A percentile compares a stretch with the other conserved stretches of the same genome.
phyloP scores from a whole-genome alignment of 176 grass and related monocot genomes.

The Triticum turgidum region DNA sequence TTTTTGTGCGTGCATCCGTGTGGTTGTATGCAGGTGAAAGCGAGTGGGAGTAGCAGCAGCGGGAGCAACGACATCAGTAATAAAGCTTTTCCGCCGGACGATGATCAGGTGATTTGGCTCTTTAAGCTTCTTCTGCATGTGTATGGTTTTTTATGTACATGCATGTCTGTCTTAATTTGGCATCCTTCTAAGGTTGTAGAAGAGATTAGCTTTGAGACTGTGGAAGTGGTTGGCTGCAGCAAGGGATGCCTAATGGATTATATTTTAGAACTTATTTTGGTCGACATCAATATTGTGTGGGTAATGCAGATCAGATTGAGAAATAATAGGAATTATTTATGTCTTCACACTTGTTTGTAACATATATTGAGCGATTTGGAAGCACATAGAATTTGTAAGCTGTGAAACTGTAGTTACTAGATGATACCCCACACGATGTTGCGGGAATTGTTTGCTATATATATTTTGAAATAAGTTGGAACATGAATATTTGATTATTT shows the following conservation, averaged over 20 bases:
- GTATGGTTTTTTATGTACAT: background rate
- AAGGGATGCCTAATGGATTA: background rate
- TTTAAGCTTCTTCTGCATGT: conserved; percentile 16
- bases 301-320: background rate
- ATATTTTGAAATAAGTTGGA: too few species aligned
- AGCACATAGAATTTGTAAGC: background rate
- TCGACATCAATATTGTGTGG: background rate
- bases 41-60: conserved; percentile 36
- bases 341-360: background rate
- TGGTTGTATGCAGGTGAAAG: conserved; percentile 42
- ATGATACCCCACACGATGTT: too few species aligned
- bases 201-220: background rate
- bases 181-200: background rate
- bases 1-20: background rate
- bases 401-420: background rate
- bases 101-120: conserved; percentile 43
- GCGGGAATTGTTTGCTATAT: too few species aligned
- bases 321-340: background rate
- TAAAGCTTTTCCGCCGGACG: conserved; percentile 39
- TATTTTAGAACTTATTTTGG: background rate
- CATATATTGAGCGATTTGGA: background rate
- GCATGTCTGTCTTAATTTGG: conserved; percentile 23
- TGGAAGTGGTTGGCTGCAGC: background rate
- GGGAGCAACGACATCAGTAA: conserved; percentile 44
- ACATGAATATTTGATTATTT: too few species aligned